Percentiles rank a stretch among this genome's conserved stretches.
phyloP scores from a whole-genome alignment of 176 grass and related monocot species.

The Paspalum notatum region DNA sequence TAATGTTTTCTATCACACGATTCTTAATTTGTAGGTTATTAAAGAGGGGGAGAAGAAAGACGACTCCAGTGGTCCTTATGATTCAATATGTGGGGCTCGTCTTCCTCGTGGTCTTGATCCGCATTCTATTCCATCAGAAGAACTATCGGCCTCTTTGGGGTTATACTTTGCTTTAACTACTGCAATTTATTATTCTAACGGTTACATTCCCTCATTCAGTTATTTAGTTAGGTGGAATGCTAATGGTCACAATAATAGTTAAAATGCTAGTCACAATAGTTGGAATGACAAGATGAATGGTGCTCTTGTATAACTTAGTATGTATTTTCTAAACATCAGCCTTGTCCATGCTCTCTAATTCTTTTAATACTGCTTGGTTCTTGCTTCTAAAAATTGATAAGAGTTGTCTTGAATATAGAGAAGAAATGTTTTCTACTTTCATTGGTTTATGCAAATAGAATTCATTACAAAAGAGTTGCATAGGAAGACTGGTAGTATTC shows the following conservation, averaged over 20 bases:
- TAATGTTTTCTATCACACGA: slow-evolving; percentile 22
- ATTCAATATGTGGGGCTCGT: slow-evolving; percentile 73
- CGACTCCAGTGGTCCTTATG: slow-evolving; percentile 67
- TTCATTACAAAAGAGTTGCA: background rate
- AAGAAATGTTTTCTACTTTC: slow-evolving; percentile 3
- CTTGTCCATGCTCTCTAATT: slow-evolving; percentile 15
- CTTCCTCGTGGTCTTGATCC: slow-evolving; percentile 89
- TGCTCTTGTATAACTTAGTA: slow-evolving; percentile 15
- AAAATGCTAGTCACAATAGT: background rate
- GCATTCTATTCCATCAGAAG: slow-evolving; percentile 90
- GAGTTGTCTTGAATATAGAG: background rate
- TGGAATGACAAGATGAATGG: slow-evolving; percentile 12
- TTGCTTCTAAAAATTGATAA: slow-evolving; percentile 15
- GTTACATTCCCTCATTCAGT: background rate
- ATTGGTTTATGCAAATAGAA: slow-evolving; percentile 20
- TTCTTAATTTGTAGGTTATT: slow-evolving; percentile 69
- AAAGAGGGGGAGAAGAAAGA: slow-evolving; percentile 82
- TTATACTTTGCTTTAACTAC: slow-evolving; percentile 44
- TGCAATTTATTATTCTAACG: slow-evolving; percentile 16
- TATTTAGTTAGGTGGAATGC: background rate
- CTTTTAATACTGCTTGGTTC: background rate
- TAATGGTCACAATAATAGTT: background rate
- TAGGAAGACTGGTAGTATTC: slow-evolving; percentile 14
- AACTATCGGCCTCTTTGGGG: slow-evolving; percentile 92
- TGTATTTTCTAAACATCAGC: slow-evolving; percentile 1